These are phyloP conservation scores for Hansenula anomala DNA, from an alignment of 1,139 yeast species.

Conservation along the genomic window DNA sequence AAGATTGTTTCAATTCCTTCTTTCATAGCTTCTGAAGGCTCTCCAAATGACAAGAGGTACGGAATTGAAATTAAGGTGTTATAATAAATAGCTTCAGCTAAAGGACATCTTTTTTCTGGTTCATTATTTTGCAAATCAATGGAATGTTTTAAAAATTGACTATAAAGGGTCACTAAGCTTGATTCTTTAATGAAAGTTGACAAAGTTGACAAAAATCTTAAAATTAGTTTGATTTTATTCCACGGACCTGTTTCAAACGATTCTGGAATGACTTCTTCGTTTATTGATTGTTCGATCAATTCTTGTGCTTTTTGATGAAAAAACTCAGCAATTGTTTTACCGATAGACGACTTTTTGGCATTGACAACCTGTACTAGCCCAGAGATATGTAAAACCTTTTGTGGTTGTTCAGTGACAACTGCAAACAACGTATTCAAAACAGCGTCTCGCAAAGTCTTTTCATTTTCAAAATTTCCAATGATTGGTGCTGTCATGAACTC, in stretches of 20 bases:
- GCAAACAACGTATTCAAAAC: conserved; percentile 64
- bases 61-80: conserved; percentile 67
- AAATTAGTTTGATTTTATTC: conserved; percentile 63
- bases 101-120: conserved; percentile 40
- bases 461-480: conserved; percentile 63
- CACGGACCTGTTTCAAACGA: conserved; percentile 57
- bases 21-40: conserved; percentile 28
- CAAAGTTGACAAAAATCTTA: conserved; percentile 67
- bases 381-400: conserved; percentile 69
- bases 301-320: conserved; percentile 60
- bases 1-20: conserved; percentile 40
- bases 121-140: conserved; percentile 45
- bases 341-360: conserved; percentile 61
- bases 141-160: conserved; percentile 51
- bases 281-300: conserved; percentile 36
- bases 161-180: conserved; percentile 46
- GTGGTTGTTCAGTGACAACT: conserved; percentile 82
- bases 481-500: conserved; percentile 63
- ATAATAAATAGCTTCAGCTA: conserved; percentile 67
- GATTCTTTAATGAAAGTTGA: conserved; percentile 56
- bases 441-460: conserved; percentile 55
- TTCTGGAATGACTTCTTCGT: conserved; percentile 19
- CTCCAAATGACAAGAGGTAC: conserved; percentile 50
- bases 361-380: conserved; percentile 69
- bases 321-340: conserved; percentile 65